Evolutionary conservation across 1,139 yeast genomes (phyloP), one percentile per base, ranked within the genome.

Genomic region (Candida dubliniensis): DNA sequence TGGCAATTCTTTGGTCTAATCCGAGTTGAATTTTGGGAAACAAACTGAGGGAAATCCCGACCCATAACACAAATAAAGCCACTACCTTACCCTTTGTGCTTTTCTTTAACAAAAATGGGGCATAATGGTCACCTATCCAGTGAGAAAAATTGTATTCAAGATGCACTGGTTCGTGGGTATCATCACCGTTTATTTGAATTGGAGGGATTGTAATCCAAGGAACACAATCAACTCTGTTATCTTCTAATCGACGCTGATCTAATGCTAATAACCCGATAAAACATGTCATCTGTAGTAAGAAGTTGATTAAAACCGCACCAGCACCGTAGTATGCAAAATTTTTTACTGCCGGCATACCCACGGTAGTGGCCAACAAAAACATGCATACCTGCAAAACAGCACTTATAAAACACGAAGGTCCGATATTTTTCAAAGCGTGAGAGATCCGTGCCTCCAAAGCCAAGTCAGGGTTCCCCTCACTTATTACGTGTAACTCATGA

Each of bases 251-350:
- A 45, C 62, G 63, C 56, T 84, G 90, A 53, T 87, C 96, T 11
- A 87, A 59, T 0, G 88, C 61, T 48, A 93, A 64, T 2, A 89
- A 74, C 0, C 96, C 77, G 5, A 89, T 77, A 61, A 91, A 91
- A 41, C 85, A 80, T 0, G 97, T 89, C 64, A 90, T 66, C 59
- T 93, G 98, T 30, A 93, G 69, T 1, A 82, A 39, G 3, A 93
- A 84, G 60, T 93, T 91, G 54, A 88, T 69, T 11, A 84, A 60
- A 2, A 93, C 84, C 0, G 98, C 95, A 10, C 91, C 87, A 0
- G 96, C 95, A 11, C 96, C 87, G 58, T 88, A 93, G 24, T 84
- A 67, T 0, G 99, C 97, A 72, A 93, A 93, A 62, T 91, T 93
- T 50, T 84, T 77, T 8, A 91, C 98, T 0, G 98, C 98, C 2